Conservation (phyloP, 371 early-diverging fungal species). For the Nosema granulosis region DNA sequence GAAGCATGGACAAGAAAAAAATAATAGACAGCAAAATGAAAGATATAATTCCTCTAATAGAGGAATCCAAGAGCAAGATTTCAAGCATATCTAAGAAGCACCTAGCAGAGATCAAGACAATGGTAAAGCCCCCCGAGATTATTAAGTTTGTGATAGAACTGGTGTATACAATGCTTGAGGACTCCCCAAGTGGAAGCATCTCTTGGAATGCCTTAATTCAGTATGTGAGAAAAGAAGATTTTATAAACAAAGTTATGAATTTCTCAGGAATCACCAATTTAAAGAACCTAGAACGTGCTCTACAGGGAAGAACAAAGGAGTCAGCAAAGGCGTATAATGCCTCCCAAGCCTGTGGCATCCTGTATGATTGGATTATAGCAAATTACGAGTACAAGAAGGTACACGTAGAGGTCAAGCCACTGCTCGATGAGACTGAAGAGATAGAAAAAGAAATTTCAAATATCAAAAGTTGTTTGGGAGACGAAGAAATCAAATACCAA, state of each 20-base stretch:
- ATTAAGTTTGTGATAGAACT: conserved; percentile 93
- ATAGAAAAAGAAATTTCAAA: background rate
- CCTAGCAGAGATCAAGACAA: conserved; percentile 89
- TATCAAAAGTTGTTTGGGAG: background rate
- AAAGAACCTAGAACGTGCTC: conserved; percentile 72
- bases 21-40: conserved; percentile 81
- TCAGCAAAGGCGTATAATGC: conserved; percentile 88
- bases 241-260: conserved; percentile 87
- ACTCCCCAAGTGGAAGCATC: conserved; percentile 69
- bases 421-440: conserved; percentile 72
- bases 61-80: conserved; percentile 85
- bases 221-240: conserved; percentile 72
- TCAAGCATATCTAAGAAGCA: conserved; percentile 85
- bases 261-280: conserved; percentile 77
- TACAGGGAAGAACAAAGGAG: conserved; percentile 73
- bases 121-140: conserved; percentile 89
- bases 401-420: conserved; percentile 82
- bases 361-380: conserved; percentile 90
- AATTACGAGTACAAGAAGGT: conserved; percentile 84
- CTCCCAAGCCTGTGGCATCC: conserved; percentile 92
- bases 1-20: conserved; percentile 74
- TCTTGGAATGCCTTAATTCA: conserved; percentile 19
- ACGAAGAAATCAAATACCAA: conserved; percentile 21
- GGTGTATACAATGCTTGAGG: conserved; percentile 82
- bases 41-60: conserved; percentile 89